Evolutionary conservation across 257 asterid genomes (phyloP), one percentile per base, ranked within the genome.

Genomic region (Nicotiana noctiflora): DNA sequence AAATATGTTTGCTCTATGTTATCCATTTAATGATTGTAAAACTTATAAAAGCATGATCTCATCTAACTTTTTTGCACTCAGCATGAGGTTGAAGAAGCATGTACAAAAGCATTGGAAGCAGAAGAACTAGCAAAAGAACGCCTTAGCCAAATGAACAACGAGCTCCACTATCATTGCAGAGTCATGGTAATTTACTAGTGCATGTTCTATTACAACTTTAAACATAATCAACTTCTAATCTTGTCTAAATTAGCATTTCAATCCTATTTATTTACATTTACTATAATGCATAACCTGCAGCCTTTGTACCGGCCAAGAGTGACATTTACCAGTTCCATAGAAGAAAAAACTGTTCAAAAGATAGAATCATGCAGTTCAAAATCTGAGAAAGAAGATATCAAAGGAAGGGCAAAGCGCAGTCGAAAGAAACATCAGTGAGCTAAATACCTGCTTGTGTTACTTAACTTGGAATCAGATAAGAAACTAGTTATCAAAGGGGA

Each of bases 131-230:
- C 94, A 51, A 91, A 88, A 88, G 88, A 80, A 75, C 86, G 89
- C 67, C 90, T 94, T 83, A 52, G 75, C 72, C 90, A 90, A 77
- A 61, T 94, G 93, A 92, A 87, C 66, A 67, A 82, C 8, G 95
- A 94, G 62, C 90, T 94, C 67, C 85, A 83, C 14, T 72, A 81
- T 61, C 97, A 92, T 80, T 90, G 94, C 90, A 88, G 94, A 86
- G 83, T 80, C 78, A 86, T 87, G 75, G 98, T 94, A 90, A 79
- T 91, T 49, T 27, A 0, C 79, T 52, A 34, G 10, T 29, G 19
- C 19, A 60, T 17, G 80, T 64, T 84, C 31, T 76, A 13, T 62
- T 65, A 27, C 9, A 17, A 77, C 67, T 81, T 29, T 7, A 79
- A 57, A 55, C 74, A 14, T 34, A 49, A 21, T 4, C 34, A 2